A percentile compares a stretch with the other conserved stretches of the same genome.
Evolutionary conservation across 2,329 filamentous ascomycete genomes (phyloP).

Genomic region (Epichloe scottii): DNA sequence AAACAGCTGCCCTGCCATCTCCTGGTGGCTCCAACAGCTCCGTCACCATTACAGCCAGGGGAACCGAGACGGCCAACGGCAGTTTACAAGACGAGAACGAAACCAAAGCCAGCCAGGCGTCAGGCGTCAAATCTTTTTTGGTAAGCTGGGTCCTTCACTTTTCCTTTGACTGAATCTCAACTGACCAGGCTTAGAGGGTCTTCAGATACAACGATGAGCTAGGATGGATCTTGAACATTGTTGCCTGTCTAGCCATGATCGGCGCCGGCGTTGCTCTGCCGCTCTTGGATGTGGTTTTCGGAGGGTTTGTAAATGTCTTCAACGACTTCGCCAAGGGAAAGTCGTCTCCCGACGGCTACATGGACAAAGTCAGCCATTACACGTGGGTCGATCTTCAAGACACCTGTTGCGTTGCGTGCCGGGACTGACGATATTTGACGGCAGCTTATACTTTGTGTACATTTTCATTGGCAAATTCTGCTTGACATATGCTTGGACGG

Average conservation of each 20-base stretch:
- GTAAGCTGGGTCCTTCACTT: slow-evolving; percentile 2
- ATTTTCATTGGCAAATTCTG: slow-evolving; percentile 42
- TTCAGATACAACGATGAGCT: slow-evolving; percentile 25
- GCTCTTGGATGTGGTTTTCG: slow-evolving; percentile 48
- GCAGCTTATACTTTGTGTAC: slow-evolving; percentile 43
- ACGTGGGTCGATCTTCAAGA: slow-evolving; percentile 19
- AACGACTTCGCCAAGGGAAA: slow-evolving; percentile 38
- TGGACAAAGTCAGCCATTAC: slow-evolving; percentile 32
- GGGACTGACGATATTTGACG: neutral
- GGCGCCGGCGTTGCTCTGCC: slow-evolving; percentile 29
- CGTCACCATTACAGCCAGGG: neutral
- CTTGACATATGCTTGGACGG: slow-evolving; percentile 42
- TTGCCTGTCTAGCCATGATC: slow-evolving; percentile 25
- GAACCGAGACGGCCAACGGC: neutral
- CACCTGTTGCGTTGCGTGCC: neutral
- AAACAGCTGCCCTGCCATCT: neutral
- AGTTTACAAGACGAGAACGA: neutral
- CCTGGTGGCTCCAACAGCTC: neutral
- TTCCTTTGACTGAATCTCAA: neutral
- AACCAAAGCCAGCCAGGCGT: slow-evolving; percentile 9
- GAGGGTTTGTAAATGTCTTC: slow-evolving; percentile 40
- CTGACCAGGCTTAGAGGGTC: slow-evolving; percentile 16
- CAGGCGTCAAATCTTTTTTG: slow-evolving; percentile 16
- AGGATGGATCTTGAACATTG: slow-evolving; percentile 24
- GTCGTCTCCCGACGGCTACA: slow-evolving; percentile 33